Conservation (phyloP, 345 rosid species). For the Populus tremula region DNA sequence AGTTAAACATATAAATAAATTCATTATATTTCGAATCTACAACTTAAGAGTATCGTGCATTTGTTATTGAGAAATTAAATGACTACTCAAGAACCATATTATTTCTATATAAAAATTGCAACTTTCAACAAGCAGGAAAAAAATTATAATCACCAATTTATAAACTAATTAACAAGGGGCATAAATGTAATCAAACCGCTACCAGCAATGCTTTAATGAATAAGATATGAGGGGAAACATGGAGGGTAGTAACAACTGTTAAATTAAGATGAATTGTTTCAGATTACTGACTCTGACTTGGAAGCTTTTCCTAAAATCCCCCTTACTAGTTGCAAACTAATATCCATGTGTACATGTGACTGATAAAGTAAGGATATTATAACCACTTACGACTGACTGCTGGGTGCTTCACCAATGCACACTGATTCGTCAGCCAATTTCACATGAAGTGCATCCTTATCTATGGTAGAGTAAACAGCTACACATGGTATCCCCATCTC, state of each 20-base stretch:
- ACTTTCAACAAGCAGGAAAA: no score
- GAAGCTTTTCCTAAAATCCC: not conserved
- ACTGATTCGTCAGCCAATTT: conserved; percentile 93
- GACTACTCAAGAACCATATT: not conserved
- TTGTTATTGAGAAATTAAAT: not conserved
- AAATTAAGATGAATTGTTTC: not conserved
- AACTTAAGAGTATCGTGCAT: not conserved
- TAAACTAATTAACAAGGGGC: no score
- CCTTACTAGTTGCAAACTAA: not conserved
- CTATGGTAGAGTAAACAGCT: conserved; percentile 92
- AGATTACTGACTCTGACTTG: not conserved
- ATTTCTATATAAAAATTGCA: not conserved
- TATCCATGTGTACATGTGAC: not conserved
- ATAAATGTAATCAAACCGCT: no score
- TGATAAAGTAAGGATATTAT: not conserved
- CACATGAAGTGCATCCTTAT: conserved; percentile 94
- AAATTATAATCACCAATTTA: no score
- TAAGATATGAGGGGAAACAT: not conserved
- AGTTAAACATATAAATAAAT: conserved; percentile 2
- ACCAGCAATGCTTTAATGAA: not conserved
- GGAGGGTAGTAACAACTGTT: not conserved
- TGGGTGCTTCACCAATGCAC: conserved; percentile 99
- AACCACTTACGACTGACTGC: conserved; percentile 84
- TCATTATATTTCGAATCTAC: not conserved
- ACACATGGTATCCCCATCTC: conserved; percentile 98